Conservation (phyloP, 2,329 filamentous ascomycete genomes). For the Alternaria triticina region DNA sequence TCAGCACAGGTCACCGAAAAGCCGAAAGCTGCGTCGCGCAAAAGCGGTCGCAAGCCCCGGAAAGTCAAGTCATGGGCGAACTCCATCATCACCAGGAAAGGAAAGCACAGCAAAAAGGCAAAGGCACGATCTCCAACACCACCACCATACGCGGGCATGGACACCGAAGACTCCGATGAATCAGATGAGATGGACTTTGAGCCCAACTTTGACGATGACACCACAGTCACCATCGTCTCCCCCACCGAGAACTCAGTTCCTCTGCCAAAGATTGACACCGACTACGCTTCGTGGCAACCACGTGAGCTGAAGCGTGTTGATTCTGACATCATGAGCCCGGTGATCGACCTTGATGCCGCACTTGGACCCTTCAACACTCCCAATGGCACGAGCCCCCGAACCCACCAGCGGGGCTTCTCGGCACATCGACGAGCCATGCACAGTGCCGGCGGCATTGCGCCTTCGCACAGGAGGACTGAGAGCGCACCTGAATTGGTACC, state of each 20-base stretch:
- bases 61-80: constrained; percentile 78
- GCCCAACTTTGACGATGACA: constrained; percentile 51
- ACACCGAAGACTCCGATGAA: constrained; percentile 41
- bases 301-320: constrained; percentile 46
- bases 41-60: constrained; percentile 62
- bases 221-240: constrained; percentile 51
- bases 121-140: constrained; percentile 45
- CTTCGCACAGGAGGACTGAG: constrained; percentile 79
- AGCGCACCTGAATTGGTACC: constrained; percentile 80
- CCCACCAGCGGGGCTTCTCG: constrained; percentile 47
- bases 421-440: constrained; percentile 71
- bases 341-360: constrained; percentile 94
- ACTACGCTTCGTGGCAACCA: constrained; percentile 48
- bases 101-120: constrained; percentile 58
- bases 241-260: constrained; percentile 32
- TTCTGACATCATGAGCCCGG: constrained; percentile 72
- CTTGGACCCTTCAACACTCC: constrained; percentile 91
- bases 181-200: constrained; percentile 48
- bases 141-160: constrained; percentile 33
- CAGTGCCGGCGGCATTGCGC: constrained; percentile 76
- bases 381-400: constrained; percentile 68
- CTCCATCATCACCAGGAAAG: constrained; percentile 69
- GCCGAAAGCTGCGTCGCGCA: constrained; percentile 54
- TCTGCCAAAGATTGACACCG: constrained; percentile 40
- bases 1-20: constrained; percentile 54